Evolutionary conservation across 116 monocot species (phyloP).

Genomic region (Iris pallida): DNA sequence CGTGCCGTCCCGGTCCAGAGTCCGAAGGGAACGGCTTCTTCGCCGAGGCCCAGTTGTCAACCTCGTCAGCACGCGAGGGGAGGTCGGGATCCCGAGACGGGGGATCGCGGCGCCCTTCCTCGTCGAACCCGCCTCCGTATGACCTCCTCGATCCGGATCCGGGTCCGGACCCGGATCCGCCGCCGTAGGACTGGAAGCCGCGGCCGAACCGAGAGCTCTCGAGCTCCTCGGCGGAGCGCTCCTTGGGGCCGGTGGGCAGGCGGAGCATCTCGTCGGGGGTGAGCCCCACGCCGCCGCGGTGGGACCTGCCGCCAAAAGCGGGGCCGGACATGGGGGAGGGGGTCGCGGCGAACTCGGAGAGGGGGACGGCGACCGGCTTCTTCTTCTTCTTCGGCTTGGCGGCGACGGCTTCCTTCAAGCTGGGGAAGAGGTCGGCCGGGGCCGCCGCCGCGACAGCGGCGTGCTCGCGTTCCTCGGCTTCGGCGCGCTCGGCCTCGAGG

Average conservation of each 20-base stretch:
- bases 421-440: conserved; percentile 10
- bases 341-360: conserved; percentile 51
- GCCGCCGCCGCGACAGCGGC: not conserved
- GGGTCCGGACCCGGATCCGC: conserved; percentile 16
- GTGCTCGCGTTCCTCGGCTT: conserved; percentile 23
- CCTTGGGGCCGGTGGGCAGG: conserved; percentile 77
- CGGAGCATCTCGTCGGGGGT: conserved; percentile 52
- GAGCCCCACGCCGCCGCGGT: conserved; percentile 31
- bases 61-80: conserved; percentile 81
- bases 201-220: conserved; percentile 54
- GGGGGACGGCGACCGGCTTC: conserved; percentile 43
- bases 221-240: conserved; percentile 76
- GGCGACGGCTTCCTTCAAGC: conserved; percentile 55
- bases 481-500: conserved; percentile 23
- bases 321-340: conserved; percentile 21
- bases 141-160: conserved; percentile 26
- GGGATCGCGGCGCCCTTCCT: conserved; percentile 25
- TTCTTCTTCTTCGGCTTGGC: conserved; percentile 84
- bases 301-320: conserved; percentile 10
- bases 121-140: conserved; percentile 42
- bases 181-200: conserved; percentile 76
- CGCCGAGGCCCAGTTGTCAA: conserved; percentile 63
- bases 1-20: conserved; percentile 27
- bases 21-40: conserved; percentile 41
- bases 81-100: conserved; percentile 42